Evolutionary conservation across 768 basidiomycete species (phyloP).

Genomic region (Gloeopeniophorella convolvens): DNA sequence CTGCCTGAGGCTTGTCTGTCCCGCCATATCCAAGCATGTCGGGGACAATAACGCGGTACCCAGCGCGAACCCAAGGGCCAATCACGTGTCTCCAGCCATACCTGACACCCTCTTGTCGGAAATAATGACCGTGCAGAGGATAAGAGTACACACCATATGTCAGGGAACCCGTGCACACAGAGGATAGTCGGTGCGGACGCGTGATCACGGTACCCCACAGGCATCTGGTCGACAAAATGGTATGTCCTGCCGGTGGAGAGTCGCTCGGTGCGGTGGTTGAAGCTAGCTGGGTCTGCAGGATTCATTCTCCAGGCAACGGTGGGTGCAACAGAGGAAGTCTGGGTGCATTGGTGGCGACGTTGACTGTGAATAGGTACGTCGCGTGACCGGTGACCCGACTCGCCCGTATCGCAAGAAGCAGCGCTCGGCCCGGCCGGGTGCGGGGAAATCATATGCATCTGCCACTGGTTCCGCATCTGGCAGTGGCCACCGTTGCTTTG

Average conservation of each 20-base stretch:
- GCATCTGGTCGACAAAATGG: slow-evolving; percentile 69
- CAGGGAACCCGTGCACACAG: slow-evolving; percentile 81
- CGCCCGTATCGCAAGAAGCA: too few relatives aligned
- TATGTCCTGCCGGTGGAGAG: slow-evolving; percentile 59
- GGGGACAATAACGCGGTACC: slow-evolving; percentile 40
- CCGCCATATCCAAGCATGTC: slow-evolving; percentile 43
- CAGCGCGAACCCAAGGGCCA: slow-evolving; percentile 31
- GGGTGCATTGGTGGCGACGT: too few relatives aligned
- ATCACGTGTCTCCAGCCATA: slow-evolving; percentile 38
- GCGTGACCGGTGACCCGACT: too few relatives aligned
- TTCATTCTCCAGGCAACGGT: too few relatives aligned
- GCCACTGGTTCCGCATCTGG: too few relatives aligned
- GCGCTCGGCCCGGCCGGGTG: too few relatives aligned
- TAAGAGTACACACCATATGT: slow-evolving; percentile 35
- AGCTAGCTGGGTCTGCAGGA: slow-evolving; percentile 32
- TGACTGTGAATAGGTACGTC: too few relatives aligned
- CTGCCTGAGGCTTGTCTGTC: slow-evolving; percentile 36
- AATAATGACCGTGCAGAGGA: neutral
- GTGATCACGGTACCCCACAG: slow-evolving; percentile 34
- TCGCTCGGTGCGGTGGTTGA: slow-evolving; percentile 45
- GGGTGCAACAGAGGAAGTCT: too few relatives aligned
- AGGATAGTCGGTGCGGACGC: slow-evolving; percentile 46
- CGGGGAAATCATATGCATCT: too few relatives aligned
- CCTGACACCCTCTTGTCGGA: neutral
- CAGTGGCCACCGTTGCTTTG: too few relatives aligned